Percentiles rank a stretch among this genome's conserved stretches.
phyloP scores from a whole-genome alignment of 352 stramenopile genomes.

The Globisporangium acanthophoron region DNA sequence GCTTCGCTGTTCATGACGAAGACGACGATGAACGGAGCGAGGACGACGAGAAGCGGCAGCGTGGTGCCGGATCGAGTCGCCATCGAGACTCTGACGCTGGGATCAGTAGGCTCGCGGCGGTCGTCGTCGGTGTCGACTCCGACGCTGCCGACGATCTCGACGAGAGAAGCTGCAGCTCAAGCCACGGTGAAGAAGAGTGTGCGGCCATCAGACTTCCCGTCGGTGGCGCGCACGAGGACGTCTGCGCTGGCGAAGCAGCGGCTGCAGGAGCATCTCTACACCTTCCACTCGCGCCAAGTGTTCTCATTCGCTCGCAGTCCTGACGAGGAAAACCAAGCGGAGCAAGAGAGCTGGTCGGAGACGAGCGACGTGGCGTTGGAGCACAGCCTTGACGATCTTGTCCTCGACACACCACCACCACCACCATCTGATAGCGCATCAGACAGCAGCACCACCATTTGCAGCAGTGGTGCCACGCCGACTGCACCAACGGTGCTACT shows the following conservation, averaged over 20 bases:
- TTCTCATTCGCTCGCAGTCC: conserved; percentile 35
- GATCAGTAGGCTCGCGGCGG: background rate
- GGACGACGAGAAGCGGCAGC: background rate
- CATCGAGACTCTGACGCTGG: background rate
- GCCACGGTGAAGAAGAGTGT: background rate
- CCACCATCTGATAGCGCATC: background rate
- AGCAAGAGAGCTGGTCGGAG: background rate
- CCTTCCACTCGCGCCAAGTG: conserved; percentile 54
- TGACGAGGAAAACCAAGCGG: conserved; percentile 1
- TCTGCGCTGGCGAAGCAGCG: conserved; percentile 20
- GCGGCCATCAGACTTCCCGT: background rate
- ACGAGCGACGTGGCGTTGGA: background rate
- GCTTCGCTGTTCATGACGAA: background rate
- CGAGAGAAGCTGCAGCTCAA: background rate
- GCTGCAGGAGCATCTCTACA: conserved; percentile 47
- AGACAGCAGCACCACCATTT: background rate
- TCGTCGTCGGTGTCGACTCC: conserved; percentile 5
- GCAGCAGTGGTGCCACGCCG: too few relatives aligned
- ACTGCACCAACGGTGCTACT: background rate
- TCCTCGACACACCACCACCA: background rate
- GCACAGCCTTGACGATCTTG: background rate
- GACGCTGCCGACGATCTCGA: background rate
- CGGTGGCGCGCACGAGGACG: background rate
- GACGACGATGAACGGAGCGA: background rate
- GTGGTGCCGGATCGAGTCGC: background rate